Conservation (phyloP, 352 stramenopile genomes). For the Phytophthora chlamydospora region DNA sequence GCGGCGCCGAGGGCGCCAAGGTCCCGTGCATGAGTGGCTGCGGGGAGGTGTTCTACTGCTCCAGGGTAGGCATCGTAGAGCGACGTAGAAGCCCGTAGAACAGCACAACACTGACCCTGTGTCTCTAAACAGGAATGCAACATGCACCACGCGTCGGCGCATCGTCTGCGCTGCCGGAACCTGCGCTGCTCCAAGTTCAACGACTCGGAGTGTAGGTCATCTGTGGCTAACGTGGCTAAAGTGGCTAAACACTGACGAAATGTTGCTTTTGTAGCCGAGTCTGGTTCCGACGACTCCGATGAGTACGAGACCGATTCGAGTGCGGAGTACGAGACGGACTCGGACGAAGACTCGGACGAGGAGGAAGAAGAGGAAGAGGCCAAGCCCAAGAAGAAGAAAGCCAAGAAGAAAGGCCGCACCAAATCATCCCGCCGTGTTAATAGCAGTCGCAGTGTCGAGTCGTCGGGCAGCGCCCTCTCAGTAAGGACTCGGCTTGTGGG, state of each 20-base stretch:
- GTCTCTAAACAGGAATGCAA: conserved; percentile 66
- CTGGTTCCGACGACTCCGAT: conserved; percentile 77
- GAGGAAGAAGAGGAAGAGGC: conserved; percentile 74
- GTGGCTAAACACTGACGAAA: neutral
- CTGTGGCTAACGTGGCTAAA: neutral
- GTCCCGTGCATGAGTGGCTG: conserved; percentile 90
- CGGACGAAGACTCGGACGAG: conserved; percentile 57
- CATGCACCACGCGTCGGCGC: conserved; percentile 88
- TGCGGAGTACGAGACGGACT: conserved; percentile 66
- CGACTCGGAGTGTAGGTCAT: conserved; percentile 84
- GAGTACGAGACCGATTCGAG: conserved; percentile 71
- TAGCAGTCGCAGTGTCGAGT: conserved; percentile 52
- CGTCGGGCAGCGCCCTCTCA: conserved; percentile 35
- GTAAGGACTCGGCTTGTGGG: conserved; percentile 20
- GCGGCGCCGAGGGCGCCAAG: conserved; percentile 77
- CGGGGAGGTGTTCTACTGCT: conserved; percentile 89
- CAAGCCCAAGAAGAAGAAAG: conserved; percentile 74
- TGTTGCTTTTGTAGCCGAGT: conserved; percentile 54
- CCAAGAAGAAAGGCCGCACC: conserved; percentile 48
- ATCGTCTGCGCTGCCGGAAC: conserved; percentile 86
- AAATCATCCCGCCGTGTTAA: conserved; percentile 51
- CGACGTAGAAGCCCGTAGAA: neutral
- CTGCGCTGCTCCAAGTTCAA: conserved; percentile 91
- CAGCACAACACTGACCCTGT: no score
- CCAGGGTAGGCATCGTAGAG: conserved; percentile 47